Conservation (phyloP, 2,329 filamentous ascomycete species). For the Cladosporium sp. region DNA sequence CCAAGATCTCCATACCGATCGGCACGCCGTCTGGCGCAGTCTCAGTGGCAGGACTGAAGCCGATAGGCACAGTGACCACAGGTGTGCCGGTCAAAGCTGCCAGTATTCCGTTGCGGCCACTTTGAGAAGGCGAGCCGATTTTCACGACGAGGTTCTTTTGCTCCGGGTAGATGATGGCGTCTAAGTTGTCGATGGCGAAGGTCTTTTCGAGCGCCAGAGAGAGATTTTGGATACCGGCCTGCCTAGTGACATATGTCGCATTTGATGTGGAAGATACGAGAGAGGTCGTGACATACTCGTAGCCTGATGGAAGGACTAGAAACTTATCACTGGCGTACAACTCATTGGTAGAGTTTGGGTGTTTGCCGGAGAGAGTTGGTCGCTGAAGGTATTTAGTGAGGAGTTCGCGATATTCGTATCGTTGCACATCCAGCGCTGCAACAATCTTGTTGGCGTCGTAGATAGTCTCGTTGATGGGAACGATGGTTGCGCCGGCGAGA, state of each 20-base stretch:
- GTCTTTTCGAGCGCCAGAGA: conserved; percentile 53
- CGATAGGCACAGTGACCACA: conserved; percentile 55
- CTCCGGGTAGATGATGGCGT: conserved; percentile 64
- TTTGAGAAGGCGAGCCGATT: conserved; percentile 57
- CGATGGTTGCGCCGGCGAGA: conserved; percentile 50
- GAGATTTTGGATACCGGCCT: conserved; percentile 54
- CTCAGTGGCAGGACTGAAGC: conserved; percentile 51
- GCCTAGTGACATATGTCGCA: conserved; percentile 46
- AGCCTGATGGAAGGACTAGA: conserved; percentile 61
- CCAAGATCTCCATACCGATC: conserved; percentile 65
- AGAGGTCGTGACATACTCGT: conserved; percentile 54
- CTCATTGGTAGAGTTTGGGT: conserved; percentile 49
- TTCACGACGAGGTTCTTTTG: conserved; percentile 64
- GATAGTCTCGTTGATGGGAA: conserved; percentile 50
- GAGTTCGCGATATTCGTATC: conserved; percentile 58
- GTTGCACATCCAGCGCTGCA: conserved; percentile 57
- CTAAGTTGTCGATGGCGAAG: conserved; percentile 52
- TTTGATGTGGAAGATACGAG: conserved; percentile 55
- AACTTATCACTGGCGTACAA: conserved; percentile 55
- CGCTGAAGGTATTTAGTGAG: conserved; percentile 58
- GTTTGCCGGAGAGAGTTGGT: conserved; percentile 43
- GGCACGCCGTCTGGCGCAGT: conserved; percentile 60
- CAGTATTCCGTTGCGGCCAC: conserved; percentile 60
- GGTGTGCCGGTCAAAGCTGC: conserved; percentile 56
- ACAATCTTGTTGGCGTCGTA: conserved; percentile 57